Evolutionary conservation across 2,329 filamentous ascomycete species (phyloP).

Genomic region (Penicillium rolfsii): DNA sequence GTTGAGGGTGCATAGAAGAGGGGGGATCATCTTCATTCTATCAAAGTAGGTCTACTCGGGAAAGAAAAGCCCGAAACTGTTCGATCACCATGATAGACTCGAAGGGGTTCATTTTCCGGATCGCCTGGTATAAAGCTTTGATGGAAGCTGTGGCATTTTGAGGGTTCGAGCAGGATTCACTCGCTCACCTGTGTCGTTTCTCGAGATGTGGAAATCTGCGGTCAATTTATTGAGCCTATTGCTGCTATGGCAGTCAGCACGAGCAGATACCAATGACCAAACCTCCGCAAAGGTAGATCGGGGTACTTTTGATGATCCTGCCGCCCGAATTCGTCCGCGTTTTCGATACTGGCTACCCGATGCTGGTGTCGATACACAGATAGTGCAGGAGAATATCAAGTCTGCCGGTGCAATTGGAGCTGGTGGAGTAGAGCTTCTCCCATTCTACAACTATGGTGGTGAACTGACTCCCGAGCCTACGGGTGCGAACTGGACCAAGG

Average conservation of each 20-base stretch:
- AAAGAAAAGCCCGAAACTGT: not conserved
- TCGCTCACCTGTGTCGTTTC: too few relatives aligned
- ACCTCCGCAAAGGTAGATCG: constrained; percentile 12
- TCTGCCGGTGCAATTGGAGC: constrained; percentile 38
- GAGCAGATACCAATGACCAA: constrained; percentile 18
- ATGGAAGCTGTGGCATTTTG: not conserved
- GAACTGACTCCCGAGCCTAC: constrained; percentile 11
- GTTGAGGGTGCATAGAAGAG: not conserved
- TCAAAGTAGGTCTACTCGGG: not conserved
- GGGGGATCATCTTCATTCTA: not conserved
- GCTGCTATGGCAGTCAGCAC: constrained; percentile 8
- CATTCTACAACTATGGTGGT: constrained; percentile 46
- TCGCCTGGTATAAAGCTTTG: not conserved
- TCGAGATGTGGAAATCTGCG: constrained; percentile 8
- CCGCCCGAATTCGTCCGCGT: constrained; percentile 33
- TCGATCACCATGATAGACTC: not conserved
- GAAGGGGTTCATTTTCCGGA: not conserved
- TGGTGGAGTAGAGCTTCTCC: constrained; percentile 46
- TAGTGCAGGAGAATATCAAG: constrained; percentile 39
- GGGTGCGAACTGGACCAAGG: constrained; percentile 42
- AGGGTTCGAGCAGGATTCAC: not conserved
- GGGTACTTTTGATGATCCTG: constrained; percentile 33
- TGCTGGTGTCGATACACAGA: constrained; percentile 36
- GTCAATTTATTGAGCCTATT: not conserved
- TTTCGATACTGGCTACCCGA: constrained; percentile 49